A percentile compares a stretch with the other conserved stretches of the same genome.
Evolutionary conservation across 441 rosid species (phyloP).

Genomic region (Corymbia calophylla): DNA sequence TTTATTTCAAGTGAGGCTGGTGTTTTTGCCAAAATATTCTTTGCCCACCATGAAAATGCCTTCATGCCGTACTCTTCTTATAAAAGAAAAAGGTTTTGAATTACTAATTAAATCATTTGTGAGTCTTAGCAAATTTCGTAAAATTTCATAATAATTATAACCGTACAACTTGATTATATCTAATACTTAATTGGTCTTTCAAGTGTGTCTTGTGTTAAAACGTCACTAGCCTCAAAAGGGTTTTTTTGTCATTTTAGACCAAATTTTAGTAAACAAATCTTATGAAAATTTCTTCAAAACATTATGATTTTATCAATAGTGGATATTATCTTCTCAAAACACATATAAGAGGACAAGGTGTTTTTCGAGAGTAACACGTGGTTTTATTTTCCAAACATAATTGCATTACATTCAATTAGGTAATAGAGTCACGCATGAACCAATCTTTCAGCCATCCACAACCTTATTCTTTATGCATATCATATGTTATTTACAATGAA

Average conservation of each 20-base stretch:
- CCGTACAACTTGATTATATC: accelerated
- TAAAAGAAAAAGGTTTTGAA: not conserved
- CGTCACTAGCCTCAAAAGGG: not conserved
- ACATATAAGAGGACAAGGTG: not conserved
- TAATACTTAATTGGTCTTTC: too few relatives aligned
- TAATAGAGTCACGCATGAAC: not conserved
- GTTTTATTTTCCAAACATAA: too few relatives aligned
- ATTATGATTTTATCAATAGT: too few relatives aligned
- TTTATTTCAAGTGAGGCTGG: not conserved
- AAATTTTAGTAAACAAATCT: too few relatives aligned
- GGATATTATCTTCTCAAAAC: not conserved
- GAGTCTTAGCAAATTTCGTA: accelerated
- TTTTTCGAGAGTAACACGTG: not conserved
- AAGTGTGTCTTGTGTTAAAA: too few relatives aligned
- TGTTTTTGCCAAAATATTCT: not conserved
- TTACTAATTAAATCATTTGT: not conserved
- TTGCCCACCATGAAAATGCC: not conserved
- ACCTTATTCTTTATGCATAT: not conserved
- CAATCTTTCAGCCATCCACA: not conserved
- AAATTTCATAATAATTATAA: not conserved
- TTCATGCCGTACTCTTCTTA: not conserved
- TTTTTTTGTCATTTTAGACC: accelerated
- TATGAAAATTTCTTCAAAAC: not conserved
- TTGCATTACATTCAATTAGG: not conserved
- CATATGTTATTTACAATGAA: not conserved